Conservation (phyloP, 2,329 filamentous ascomycete genomes). For the Sclerotiophoma versabilis region DNA sequence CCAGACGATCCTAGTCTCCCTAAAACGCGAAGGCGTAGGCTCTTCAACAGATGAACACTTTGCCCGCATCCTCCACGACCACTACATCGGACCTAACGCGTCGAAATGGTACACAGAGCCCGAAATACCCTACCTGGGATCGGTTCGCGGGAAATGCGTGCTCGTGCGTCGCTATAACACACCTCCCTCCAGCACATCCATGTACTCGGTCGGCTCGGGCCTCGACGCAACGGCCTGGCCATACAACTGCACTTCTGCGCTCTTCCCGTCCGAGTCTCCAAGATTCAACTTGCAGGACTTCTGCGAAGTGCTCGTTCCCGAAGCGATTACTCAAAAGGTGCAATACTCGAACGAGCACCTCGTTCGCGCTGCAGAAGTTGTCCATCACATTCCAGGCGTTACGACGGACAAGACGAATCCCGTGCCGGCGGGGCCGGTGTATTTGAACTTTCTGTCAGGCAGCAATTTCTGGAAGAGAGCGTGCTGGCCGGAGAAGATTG, state of each 20-base stretch:
- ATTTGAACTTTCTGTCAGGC: constrained; percentile 87
- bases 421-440: constrained; percentile 68
- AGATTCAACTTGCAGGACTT: constrained; percentile 87
- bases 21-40: constrained; percentile 92
- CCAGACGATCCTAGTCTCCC: constrained; percentile 82
- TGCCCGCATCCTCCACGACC: constrained; percentile 72
- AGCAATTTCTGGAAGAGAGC: constrained; percentile 93
- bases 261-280: constrained; percentile 63
- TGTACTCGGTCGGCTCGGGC: constrained; percentile 53
- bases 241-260: constrained; percentile 83
- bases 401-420: constrained; percentile 50
- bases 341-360: constrained; percentile 76
- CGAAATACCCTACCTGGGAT: constrained; percentile 75
- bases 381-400: constrained; percentile 49
- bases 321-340: constrained; percentile 83
- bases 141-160: constrained; percentile 82
- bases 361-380: constrained; percentile 64
- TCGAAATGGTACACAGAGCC: constrained; percentile 79
- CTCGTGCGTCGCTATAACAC: constrained; percentile 81
- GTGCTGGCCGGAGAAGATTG: constrained; percentile 94
- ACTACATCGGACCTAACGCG: constrained; percentile 69
- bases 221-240: constrained; percentile 75
- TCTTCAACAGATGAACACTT: constrained; percentile 81
- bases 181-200: not conserved
- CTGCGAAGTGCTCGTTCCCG: constrained; percentile 80